Base-by-base conservation (phyloP, 257 asterid genomes). In the Nicotiana tabacum region DNA sequence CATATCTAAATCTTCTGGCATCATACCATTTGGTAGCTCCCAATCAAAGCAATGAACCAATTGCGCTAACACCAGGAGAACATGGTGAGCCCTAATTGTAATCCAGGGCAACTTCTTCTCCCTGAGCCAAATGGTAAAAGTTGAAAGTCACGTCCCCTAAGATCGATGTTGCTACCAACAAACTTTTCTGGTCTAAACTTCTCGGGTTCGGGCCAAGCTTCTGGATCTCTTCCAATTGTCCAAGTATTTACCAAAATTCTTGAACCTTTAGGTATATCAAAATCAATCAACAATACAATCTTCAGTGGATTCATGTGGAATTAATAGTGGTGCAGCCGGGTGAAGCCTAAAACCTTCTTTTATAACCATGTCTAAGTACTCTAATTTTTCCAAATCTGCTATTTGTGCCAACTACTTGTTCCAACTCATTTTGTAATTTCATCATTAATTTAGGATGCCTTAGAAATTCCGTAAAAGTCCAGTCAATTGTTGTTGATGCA, bases 301-400 rank as follows among this genome's bases (percentile, higher is more conserved):
- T 80, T 86, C 81, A 15, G 72, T 83, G 2, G 88, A 82, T 10
- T 83, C 86, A 1, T 57, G 84, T 13, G 83, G 88, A 16, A 83
- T 37, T 6, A 86, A 74, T 4, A 86, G 46, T 3, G 88, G 86
- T 79, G 77, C 84, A 46, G 77, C 29, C 0, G 85, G 88, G n/a
- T 85, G 88, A 21, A 86, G 86, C 48, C 88, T 66, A 48, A 82
- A 64, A 3, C 84, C 46, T 77, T 85, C 85, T 85, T 82, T 85
- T 2, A 85, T 21, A 6, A 83, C 84, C 88, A 85, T 83, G 15
- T 85, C 60, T 3, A 85, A 78, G 21, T 85, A 85, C 13, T 58
- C 81, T 62, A 85, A 43, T 9, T 62, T 37, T 29, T 82, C 77
- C 2, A 85, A 83, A 43, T 82, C 85, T 15, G 77, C 78, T 66